Conservation (phyloP, 192 early-diverging fungal species). For the Coemansia sp. region DNA sequence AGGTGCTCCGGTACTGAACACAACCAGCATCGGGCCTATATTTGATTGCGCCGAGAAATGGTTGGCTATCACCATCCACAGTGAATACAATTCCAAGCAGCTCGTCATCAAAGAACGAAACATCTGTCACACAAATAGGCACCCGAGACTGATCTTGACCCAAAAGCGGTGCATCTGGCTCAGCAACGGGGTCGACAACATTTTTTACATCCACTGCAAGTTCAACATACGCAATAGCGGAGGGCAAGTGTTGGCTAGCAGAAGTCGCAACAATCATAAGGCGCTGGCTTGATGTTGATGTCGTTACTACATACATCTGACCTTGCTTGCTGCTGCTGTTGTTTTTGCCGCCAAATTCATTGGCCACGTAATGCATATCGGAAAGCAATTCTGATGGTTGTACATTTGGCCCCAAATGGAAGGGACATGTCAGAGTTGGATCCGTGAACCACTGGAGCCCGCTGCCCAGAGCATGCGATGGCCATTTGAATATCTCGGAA, state of each 20-base stretch:
- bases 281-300: background rate
- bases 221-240: slow-evolving; percentile 1
- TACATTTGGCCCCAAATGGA: background rate
- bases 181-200: no score
- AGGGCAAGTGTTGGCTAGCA: background rate
- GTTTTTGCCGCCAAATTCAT: no score
- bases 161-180: no score
- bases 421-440: background rate
- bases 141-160: background rate
- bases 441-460: slow-evolving; percentile 18
- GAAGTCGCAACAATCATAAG: background rate
- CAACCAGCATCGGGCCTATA: slow-evolving; percentile 9
- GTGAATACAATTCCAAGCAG: slow-evolving; percentile 31
- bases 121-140: slow-evolving; percentile 13
- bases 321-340: background rate
- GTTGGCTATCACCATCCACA: slow-evolving; percentile 21
- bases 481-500: slow-evolving; percentile 28
- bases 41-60: slow-evolving; percentile 26
- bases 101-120: slow-evolving; percentile 39
- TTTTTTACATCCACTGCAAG: slow-evolving; percentile 4
- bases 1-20: background rate
- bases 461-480: slow-evolving; percentile 29
- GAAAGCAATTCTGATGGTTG: background rate
- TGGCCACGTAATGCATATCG: slow-evolving; percentile 12
- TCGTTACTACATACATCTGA: background rate